phyloP scores from a whole-genome alignment of 306 rosid genomes.

The Ormosia emarginata region DNA sequence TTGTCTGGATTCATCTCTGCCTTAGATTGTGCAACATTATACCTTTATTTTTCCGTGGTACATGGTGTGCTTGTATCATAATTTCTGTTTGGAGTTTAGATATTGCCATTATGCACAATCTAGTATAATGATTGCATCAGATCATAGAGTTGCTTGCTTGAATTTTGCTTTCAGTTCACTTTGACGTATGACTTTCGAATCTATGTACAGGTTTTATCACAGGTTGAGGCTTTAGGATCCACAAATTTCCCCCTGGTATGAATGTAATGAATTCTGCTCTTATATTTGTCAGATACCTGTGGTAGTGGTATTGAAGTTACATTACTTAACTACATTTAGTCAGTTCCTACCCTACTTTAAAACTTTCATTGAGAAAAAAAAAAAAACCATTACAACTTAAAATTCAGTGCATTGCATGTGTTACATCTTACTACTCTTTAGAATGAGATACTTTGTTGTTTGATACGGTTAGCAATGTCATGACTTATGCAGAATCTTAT shows the following conservation, averaged over 20 bases:
- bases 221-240: slow-evolving; percentile 49
- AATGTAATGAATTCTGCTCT: slow-evolving; percentile 1
- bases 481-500: slow-evolving; percentile 69
- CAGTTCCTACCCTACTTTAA: not conserved
- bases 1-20: slow-evolving; percentile 14
- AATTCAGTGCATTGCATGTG: slow-evolving; percentile 13
- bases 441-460: not conserved
- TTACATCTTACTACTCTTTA: slow-evolving; percentile 9
- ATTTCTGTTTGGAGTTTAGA: slow-evolving; percentile 14
- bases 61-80: slow-evolving; percentile 4
- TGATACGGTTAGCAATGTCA: not conserved
- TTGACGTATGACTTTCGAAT: slow-evolving; percentile 18
- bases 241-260: slow-evolving; percentile 62
- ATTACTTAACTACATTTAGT: not conserved
- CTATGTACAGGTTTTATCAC: slow-evolving; percentile 43
- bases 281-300: slow-evolving; percentile 7
- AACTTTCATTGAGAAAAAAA: not conserved
- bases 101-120: slow-evolving; percentile 23
- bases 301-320: slow-evolving; percentile 8
- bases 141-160: not conserved
- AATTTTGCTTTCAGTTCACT: not conserved
- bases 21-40: slow-evolving; percentile 11
- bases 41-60: not conserved
- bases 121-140: not conserved
- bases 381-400: not conserved